Evolutionary conservation across 352 stramenopile genomes (phyloP).

Genomic region (Peronosclerospora sorghi): DNA sequence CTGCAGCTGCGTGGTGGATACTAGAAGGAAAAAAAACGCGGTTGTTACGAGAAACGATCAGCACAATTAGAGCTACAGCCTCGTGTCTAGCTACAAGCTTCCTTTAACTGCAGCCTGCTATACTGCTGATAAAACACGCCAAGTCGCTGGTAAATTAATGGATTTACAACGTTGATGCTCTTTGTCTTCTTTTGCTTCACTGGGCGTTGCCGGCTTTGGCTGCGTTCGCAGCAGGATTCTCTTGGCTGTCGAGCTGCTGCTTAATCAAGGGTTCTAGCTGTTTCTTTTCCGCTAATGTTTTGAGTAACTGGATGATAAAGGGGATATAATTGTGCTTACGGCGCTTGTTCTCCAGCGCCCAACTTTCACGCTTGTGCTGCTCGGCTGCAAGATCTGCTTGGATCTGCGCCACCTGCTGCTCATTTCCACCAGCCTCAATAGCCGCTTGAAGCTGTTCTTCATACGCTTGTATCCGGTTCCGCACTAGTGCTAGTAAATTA

Average conservation of each 20-base stretch:
- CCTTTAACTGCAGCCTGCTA: slow-evolving; percentile 6
- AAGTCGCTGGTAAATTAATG: slow-evolving; percentile 1
- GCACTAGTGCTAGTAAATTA: slow-evolving; percentile 91
- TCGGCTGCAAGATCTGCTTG: slow-evolving; percentile 40
- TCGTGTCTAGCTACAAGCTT: no score
- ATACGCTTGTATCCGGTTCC: slow-evolving; percentile 61
- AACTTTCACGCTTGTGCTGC: slow-evolving; percentile 64
- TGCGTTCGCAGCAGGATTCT: slow-evolving; percentile 9
- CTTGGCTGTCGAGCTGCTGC: slow-evolving; percentile 33
- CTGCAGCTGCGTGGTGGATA: slow-evolving; percentile 92
- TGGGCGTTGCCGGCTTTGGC: slow-evolving; percentile 9
- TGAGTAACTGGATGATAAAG: slow-evolving; percentile 90
- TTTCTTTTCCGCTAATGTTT: slow-evolving; percentile 85
- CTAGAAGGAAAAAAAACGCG: slow-evolving; percentile 13
- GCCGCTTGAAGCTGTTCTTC: slow-evolving; percentile 34
- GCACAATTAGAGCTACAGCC: no score
- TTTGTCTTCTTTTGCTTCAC: slow-evolving; percentile 7
- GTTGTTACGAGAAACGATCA: no score
- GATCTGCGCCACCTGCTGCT: slow-evolving; percentile 31
- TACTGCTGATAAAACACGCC: slow-evolving; percentile 2
- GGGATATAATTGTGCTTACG: slow-evolving; percentile 96
- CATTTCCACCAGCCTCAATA: slow-evolving; percentile 22
- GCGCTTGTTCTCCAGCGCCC: slow-evolving; percentile 85
- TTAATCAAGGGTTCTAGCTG: slow-evolving; percentile 74
- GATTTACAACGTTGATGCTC: slow-evolving; percentile 1